Percentiles rank a stretch among this genome's conserved stretches.
These are phyloP conservation scores for Elasticomyces elasticus DNA, from an alignment of 495 filamentous ascomycete genomes.

Conservation along the genomic window DNA sequence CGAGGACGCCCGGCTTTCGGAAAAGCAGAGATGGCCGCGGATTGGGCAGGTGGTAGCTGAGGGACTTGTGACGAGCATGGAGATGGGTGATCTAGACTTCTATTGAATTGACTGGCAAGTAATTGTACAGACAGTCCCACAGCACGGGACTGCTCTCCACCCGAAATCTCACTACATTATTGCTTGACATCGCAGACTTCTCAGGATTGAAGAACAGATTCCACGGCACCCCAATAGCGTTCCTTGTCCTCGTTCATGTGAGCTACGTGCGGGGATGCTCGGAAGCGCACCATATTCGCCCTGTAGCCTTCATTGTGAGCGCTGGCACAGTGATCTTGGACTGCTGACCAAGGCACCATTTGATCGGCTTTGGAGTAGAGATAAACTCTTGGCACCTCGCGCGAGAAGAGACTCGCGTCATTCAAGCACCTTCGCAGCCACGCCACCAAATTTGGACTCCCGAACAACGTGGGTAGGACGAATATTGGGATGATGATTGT, in stretches of 20 bases:
- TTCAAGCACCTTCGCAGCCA: neutral
- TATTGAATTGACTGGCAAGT: neutral
- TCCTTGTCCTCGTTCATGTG: neutral
- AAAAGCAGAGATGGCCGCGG: neutral
- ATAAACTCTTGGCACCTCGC: neutral
- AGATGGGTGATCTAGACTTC: neutral
- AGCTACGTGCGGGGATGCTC: neutral
- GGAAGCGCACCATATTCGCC: neutral
- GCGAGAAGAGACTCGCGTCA: neutral
- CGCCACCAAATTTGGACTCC: neutral
- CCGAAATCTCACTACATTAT: too few relatives aligned
- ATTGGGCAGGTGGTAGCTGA: neutral
- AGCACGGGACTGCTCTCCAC: too few relatives aligned
- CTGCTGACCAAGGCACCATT: neutral
- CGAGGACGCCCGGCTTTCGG: neutral
- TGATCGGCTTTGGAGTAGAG: neutral
- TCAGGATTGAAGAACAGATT: too few relatives aligned
- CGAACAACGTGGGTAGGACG: neutral
- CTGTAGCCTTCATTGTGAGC: neutral
- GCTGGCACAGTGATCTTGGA: neutral
- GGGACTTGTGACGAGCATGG: neutral
- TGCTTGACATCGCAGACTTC: neutral
- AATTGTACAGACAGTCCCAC: too few relatives aligned
- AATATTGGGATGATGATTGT: neutral
- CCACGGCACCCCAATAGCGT: conserved; percentile 1